A percentile compares a stretch with the other conserved stretches of the same genome.
Conservation (phyloP, 441 rosid species). For the Erodium chrysanthum region DNA sequence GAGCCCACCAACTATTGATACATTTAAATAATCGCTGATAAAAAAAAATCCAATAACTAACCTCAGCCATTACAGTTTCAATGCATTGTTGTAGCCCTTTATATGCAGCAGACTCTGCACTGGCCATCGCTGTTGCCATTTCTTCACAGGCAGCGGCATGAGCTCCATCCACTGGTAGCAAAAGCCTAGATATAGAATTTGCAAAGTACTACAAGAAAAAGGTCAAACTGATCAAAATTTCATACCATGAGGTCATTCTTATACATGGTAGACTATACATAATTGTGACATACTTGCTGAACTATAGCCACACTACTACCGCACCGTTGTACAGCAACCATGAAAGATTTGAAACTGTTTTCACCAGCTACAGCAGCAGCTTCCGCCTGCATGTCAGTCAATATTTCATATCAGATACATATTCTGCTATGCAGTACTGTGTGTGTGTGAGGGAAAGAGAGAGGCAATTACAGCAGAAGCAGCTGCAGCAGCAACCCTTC, state of each 20-base stretch:
- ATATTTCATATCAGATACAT: background rate
- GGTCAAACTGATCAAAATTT: conserved; percentile 14
- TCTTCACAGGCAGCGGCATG: conserved; percentile 98
- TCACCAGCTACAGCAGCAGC: conserved; percentile 99
- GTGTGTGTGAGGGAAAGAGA: conserved; percentile 16
- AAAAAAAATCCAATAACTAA: conserved; percentile 29
- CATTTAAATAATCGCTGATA: too few species aligned
- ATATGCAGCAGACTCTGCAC: conserved; percentile 95
- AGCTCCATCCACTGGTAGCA: conserved; percentile 96
- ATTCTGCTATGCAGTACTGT: background rate
- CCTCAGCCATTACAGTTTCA: conserved; percentile 99
- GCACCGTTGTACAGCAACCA: conserved; percentile 97
- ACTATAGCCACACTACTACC: conserved; percentile 97
- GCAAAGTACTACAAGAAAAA: conserved; percentile 67
- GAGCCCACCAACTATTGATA: too few species aligned
- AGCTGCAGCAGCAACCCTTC: conserved; percentile 99
- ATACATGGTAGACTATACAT: conserved; percentile 15
- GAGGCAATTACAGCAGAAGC: conserved; percentile 80
- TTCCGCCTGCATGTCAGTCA: conserved; percentile 64
- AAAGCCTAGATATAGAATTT: conserved; percentile 89
- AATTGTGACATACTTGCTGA: conserved; percentile 55
- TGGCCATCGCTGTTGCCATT: conserved; percentile 95
- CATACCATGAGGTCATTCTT: conserved; percentile 8
- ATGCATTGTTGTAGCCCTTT: conserved; percentile 98
- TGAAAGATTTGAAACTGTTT: conserved; percentile 96